These are phyloP conservation scores for Geotrichum restrictum DNA, from an alignment of 1,139 yeast genomes.

Conservation along the genomic window DNA sequence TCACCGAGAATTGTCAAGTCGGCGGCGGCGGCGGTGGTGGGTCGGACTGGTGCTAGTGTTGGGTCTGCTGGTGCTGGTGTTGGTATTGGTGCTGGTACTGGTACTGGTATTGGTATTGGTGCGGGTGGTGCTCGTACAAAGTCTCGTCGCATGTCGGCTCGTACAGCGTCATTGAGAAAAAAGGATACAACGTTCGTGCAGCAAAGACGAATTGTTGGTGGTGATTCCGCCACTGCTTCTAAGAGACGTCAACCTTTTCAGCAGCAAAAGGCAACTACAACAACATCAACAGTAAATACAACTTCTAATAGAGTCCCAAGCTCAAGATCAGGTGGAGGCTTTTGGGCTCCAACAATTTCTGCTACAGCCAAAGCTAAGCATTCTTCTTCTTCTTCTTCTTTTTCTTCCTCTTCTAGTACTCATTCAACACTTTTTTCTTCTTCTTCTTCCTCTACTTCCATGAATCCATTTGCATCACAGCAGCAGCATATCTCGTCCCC, in stretches of 20 bases:
- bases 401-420: background rate
- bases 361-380: conserved; percentile 14
- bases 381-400: background rate
- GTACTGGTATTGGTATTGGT: too few relatives aligned
- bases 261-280: background rate
- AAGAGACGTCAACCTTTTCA: conserved; percentile 1
- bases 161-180: conserved; percentile 6
- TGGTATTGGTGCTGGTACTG: too few relatives aligned
- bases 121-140: background rate
- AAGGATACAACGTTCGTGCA: conserved; percentile 3
- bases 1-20: too few relatives aligned
- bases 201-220: background rate
- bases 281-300: background rate
- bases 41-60: too few relatives aligned
- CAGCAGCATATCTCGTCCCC: too few relatives aligned
- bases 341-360: conserved; percentile 18
- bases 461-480: too few relatives aligned
- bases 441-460: too few relatives aligned
- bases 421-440: background rate
- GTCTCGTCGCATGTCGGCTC: conserved; percentile 7
- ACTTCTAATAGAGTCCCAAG: background rate
- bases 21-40: too few relatives aligned
- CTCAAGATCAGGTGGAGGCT: conserved; percentile 8
- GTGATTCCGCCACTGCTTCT: background rate
- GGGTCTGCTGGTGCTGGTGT: too few relatives aligned